Conservation (phyloP, 208 protist genomes). For the Trypanosoma lewisi region DNA sequence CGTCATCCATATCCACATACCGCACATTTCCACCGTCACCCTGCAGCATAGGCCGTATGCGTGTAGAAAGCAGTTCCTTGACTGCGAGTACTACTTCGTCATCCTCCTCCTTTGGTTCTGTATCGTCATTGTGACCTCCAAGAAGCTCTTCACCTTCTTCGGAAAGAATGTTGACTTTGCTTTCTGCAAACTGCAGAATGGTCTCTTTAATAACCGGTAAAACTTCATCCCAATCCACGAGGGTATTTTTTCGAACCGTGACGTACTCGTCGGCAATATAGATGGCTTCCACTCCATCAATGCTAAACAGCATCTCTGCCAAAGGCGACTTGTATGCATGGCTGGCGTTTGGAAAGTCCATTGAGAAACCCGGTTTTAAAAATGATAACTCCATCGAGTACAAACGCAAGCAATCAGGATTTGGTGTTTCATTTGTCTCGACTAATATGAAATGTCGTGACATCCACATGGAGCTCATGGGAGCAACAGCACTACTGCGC, state of each 20-base stretch:
- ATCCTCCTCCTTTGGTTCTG: constrained; percentile 81
- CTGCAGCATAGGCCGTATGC: constrained; percentile 88
- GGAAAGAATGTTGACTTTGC: constrained; percentile 64
- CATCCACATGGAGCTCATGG: constrained; percentile 5
- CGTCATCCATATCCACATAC: constrained; percentile 91
- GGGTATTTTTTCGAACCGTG: constrained; percentile 54
- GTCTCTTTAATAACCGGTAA: constrained; percentile 55
- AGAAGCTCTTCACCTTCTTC: constrained; percentile 63
- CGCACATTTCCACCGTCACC: constrained; percentile 91
- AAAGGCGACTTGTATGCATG: constrained; percentile 79
- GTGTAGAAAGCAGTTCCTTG: constrained; percentile 89
- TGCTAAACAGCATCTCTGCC: constrained; percentile 60
- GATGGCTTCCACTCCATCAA: constrained; percentile 64
- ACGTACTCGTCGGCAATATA: constrained; percentile 86
- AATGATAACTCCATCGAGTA: constrained; percentile 89
- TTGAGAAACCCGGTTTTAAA: constrained; percentile 63
- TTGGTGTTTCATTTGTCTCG: constrained; percentile 81
- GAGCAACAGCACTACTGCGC: neutral
- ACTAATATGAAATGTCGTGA: constrained; percentile 45
- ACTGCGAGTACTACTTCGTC: constrained; percentile 91
- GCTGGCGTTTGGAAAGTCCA: constrained; percentile 64
- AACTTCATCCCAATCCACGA: constrained; percentile 57
- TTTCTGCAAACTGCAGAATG: constrained; percentile 73
- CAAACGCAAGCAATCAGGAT: constrained; percentile 82
- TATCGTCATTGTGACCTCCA: constrained; percentile 82